Conservation (phyloP, 371 early-diverging fungal genomes). For the Mucor plumbeus region DNA sequence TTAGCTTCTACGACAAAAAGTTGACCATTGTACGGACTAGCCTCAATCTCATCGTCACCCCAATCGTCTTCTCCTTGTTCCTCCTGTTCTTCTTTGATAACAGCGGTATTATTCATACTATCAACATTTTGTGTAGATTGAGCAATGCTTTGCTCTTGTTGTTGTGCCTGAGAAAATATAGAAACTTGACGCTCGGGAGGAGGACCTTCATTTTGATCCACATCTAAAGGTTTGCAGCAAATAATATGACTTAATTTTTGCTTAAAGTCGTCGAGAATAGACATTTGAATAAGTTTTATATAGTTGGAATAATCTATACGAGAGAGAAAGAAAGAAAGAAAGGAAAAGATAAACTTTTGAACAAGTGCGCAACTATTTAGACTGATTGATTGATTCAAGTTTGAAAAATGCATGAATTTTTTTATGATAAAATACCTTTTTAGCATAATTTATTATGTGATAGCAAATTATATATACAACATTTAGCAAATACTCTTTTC, state of each 20-base stretch:
- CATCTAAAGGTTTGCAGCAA: background rate
- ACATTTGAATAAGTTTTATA: background rate
- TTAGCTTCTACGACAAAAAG: background rate
- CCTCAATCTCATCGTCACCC: background rate
- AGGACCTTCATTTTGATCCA: conserved; percentile 5
- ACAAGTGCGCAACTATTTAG: too few species aligned
- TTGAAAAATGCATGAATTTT: too few species aligned
- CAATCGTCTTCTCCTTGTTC: background rate
- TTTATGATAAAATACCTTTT: too few species aligned
- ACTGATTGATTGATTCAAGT: too few species aligned
- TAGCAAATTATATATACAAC: conserved; percentile 1
- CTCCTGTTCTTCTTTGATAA: background rate
- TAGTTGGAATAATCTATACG: background rate
- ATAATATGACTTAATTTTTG: background rate
- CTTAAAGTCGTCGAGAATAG: background rate
- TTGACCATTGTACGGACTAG: background rate
- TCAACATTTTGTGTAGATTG: background rate
- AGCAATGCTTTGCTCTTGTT: background rate
- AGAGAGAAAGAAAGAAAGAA: background rate
- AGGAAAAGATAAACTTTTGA: background rate
- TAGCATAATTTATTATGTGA: too few species aligned
- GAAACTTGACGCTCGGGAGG: background rate
- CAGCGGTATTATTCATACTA: background rate
- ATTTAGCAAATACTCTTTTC: background rate
- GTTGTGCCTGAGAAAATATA: background rate